Evolutionary conservation across 208 protist species (phyloP).

Genomic region (Novymonas esmeraldas): DNA sequence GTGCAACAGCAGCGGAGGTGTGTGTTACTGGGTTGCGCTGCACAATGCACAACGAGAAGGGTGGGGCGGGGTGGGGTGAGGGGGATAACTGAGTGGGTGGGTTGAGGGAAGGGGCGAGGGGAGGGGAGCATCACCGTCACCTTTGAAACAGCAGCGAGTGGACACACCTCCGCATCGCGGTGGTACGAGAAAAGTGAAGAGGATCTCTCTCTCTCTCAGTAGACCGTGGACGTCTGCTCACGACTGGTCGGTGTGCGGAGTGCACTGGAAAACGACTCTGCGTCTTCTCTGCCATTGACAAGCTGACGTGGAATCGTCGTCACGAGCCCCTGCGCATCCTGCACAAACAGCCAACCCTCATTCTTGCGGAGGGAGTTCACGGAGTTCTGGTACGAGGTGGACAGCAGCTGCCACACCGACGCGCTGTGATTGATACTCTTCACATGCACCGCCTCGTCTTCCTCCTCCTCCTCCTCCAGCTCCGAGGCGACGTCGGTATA

Average conservation of each 20-base stretch:
- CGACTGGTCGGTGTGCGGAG: neutral
- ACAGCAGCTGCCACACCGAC: slow-evolving; percentile 26
- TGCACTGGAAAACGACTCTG: slow-evolving; percentile 10
- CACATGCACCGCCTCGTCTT: slow-evolving; percentile 7
- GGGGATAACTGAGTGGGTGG: no score
- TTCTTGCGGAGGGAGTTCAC: slow-evolving; percentile 43
- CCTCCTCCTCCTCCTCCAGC: slow-evolving; percentile 18
- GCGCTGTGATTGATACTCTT: slow-evolving; percentile 24
- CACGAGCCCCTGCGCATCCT: slow-evolving; percentile 40
- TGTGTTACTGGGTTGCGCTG: no score
- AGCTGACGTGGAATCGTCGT: slow-evolving; percentile 31
- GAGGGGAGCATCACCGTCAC: no score
- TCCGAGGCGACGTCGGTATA: slow-evolving; percentile 15
- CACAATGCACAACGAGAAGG: no score
- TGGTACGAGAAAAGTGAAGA: neutral
- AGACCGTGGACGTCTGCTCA: slow-evolving; percentile 3
- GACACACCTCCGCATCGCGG: no score
- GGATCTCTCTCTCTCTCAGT: no score
- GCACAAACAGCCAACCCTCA: slow-evolving; percentile 45
- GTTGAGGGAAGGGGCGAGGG: no score
- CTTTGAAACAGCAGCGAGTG: no score
- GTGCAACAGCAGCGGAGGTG: no score
- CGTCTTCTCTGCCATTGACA: slow-evolving; percentile 18
- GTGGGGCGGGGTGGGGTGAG: no score
- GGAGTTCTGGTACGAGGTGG: slow-evolving; percentile 35